A percentile compares a stretch with the other conserved stretches of the same genome.
phyloP scores from a whole-genome alignment of 345 rosid genomes.

The Diplotaxis tenuifolia region DNA sequence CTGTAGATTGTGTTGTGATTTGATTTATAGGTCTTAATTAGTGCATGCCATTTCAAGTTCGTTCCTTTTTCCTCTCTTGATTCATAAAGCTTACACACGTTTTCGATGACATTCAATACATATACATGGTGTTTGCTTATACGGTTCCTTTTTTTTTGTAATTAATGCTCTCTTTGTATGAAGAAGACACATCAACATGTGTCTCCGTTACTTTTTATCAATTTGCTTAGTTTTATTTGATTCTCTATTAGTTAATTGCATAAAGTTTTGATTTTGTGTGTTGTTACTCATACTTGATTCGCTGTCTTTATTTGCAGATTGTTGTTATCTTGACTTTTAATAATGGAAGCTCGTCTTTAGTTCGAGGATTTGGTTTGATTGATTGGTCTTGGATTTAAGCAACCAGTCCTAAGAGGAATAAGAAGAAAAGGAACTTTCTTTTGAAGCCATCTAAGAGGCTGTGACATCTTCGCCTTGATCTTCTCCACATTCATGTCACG shows the following conservation, averaged over 20 bases:
- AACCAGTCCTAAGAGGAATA: conserved; percentile 14
- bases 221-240: not conserved
- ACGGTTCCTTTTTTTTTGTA: conserved; percentile 1
- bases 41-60: not conserved
- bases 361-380: not conserved
- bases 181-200: not conserved
- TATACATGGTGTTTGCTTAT: not conserved
- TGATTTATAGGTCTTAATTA: not conserved
- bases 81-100: not conserved
- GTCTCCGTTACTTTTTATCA: not conserved
- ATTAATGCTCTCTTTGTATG: not conserved
- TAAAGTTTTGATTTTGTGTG: not conserved
- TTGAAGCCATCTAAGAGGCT: not conserved
- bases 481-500: not conserved
- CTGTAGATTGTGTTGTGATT: not conserved
- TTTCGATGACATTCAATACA: too few species aligned
- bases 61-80: not conserved
- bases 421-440: conserved; percentile 8
- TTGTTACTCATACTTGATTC: not conserved
- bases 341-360: not conserved
- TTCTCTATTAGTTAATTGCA: not conserved
- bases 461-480: not conserved
- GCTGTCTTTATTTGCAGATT: not conserved
- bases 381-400: not conserved
- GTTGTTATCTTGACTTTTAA: not conserved